phyloP scores from a whole-genome alignment of 225 moss, liverwort and hornwort genomes.

The Asterella californica region DNA sequence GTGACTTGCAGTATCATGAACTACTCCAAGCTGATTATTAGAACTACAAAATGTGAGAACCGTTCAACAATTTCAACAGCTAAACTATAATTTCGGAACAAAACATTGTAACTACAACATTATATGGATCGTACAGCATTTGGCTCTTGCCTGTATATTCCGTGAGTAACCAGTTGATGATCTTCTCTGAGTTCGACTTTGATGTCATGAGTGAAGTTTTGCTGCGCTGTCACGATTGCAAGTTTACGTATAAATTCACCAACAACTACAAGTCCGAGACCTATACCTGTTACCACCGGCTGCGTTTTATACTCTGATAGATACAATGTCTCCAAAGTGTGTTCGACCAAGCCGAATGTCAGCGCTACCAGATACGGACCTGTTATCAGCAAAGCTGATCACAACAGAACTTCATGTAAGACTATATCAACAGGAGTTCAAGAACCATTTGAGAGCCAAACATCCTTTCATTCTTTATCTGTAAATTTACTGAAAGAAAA shows the following conservation, averaged over 20 bases:
- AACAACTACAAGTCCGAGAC: constrained; percentile 57
- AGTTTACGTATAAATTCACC: constrained; percentile 79
- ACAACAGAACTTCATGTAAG: not conserved
- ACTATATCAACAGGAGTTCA: no score
- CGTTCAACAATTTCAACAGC: not conserved
- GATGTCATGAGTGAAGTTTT: constrained; percentile 90
- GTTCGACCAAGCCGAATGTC: constrained; percentile 60
- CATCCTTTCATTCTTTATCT: not conserved
- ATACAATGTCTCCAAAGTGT: constrained; percentile 54
- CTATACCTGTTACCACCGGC: constrained; percentile 40
- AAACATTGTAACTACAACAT: not conserved
- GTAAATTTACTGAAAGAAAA: not conserved
- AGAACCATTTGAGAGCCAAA: not conserved
- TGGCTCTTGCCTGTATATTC: constrained; percentile 72
- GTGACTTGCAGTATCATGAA: not conserved
- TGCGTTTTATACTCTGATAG: constrained; percentile 54
- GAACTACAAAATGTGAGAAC: not conserved
- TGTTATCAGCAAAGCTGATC: constrained; percentile 71
- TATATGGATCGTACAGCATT: not conserved
- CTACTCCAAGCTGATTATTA: no score
- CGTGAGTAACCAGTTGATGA: constrained; percentile 86
- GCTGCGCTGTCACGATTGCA: constrained; percentile 75
- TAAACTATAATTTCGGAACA: not conserved
- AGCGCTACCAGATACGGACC: constrained; percentile 76
- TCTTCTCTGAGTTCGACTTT: constrained; percentile 63